Percentiles rank a stretch among this genome's conserved stretches.
These are phyloP conservation scores for Beauveria sp. DNA, from an alignment of 2,329 filamentous ascomycete species.

Conservation along the genomic window DNA sequence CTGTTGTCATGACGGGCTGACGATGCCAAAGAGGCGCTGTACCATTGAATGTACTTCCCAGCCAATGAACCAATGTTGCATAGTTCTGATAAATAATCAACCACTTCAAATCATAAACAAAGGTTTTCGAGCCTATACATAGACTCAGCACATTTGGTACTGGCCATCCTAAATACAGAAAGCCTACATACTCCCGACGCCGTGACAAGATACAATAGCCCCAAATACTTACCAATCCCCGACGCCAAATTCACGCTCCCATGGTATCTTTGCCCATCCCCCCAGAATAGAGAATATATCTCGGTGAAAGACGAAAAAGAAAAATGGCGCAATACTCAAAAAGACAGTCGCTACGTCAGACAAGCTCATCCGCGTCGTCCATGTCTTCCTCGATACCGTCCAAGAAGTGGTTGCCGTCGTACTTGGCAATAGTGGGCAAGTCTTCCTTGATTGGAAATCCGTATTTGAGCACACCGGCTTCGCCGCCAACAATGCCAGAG, in stretches of 20 bases:
- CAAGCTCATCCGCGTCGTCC: constrained; percentile 6
- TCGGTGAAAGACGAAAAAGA: neutral
- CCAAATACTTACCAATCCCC: neutral
- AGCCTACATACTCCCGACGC: neutral
- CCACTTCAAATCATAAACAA: neutral
- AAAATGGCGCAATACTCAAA: neutral
- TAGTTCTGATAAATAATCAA: neutral
- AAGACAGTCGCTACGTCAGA: neutral
- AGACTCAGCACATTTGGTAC: neutral
- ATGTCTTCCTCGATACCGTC: constrained; percentile 8
- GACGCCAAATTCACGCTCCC: neutral
- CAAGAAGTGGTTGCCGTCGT: constrained; percentile 8
- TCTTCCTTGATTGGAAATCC: constrained; percentile 12
- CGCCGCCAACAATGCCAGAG: constrained; percentile 3
- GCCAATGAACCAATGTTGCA: too few species aligned
- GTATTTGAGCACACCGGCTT: constrained; percentile 5
- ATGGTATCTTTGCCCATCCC: neutral
- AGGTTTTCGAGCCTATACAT: neutral
- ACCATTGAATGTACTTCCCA: too few species aligned
- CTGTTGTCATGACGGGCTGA: too few species aligned
- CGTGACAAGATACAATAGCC: neutral
- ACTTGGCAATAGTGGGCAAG: constrained; percentile 6
- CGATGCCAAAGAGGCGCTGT: too few species aligned
- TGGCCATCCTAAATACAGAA: neutral
- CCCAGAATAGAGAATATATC: neutral